Base-by-base conservation (phyloP, 2,329 filamentous ascomycete genomes). In the Arthrobotrys sinensis region DNA sequence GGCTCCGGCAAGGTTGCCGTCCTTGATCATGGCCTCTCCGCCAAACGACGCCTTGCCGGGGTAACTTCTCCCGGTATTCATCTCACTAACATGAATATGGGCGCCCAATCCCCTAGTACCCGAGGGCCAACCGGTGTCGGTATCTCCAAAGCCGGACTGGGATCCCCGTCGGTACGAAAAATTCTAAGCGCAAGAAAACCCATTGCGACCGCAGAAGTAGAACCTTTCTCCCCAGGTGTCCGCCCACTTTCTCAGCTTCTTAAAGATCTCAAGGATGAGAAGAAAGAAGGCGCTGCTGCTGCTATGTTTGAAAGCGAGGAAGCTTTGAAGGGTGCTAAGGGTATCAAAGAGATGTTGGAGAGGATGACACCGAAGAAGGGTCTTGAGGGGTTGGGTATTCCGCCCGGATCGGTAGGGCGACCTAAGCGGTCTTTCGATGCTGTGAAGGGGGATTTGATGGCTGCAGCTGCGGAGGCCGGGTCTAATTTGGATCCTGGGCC, bases 321-420 rank as follows among this genome's bases (percentile, higher is more conserved):
- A 57, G 90, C 92, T 79, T 28, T 86, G 87, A 86, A 89, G 68
- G 90, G 92, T 78, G 87, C 90, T 79, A 87, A 88, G 34, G 88
- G 4, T 84, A 88, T 81, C 84, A 85, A 64, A 84, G 83, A 16
- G 84, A 85, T 32, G 87, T 88, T 40, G 89, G 90, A 38, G 88
- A 86, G 55, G 91, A 93, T 95, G 79, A 93, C 91, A 24, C 92
- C 93, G 0, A 93, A 92, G 84, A 93, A 93, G 83, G 79, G 64
- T 6, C 28, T 21, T 21, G 69, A 53, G 12, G 60, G 19, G 16
- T 16, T 45, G 2, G 40, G 40, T 16, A 40, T 40, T 60, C 19
- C 19, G 0, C 57, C 60, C 46, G 38, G 55, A 11, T 75, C 70
- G 12, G 70, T 48, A 10, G 60, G 55, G 3, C 48, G 76, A 8